A percentile compares a stretch with the other conserved stretches of the same genome.
These are phyloP conservation scores for Penicillium turbatum DNA, from an alignment of 495 filamentous ascomycete genomes.

Conservation along the genomic window DNA sequence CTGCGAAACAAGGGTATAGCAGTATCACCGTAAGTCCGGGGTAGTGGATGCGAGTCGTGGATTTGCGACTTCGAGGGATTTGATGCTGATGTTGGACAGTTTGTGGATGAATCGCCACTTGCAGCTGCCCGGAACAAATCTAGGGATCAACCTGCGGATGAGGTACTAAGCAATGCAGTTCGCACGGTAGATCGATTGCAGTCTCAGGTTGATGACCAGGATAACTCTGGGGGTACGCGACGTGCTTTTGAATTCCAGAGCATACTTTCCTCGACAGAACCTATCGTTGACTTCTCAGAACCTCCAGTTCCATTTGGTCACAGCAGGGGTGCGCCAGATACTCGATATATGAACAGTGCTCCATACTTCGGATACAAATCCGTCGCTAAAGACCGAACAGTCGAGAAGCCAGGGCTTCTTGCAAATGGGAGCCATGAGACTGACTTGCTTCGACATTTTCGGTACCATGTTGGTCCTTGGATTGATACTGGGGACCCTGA, in stretches of 20 bases:
- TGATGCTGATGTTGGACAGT: conserved; percentile 13
- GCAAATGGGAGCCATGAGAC: conserved; percentile 18
- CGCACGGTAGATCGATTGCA: background rate
- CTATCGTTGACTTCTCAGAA: background rate
- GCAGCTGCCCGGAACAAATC: background rate
- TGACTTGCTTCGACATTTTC: conserved; percentile 24
- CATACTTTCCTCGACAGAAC: conserved; percentile 4
- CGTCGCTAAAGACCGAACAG: background rate
- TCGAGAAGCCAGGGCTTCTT: background rate
- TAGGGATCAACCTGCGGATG: background rate
- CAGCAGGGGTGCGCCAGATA: background rate
- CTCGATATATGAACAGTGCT: background rate
- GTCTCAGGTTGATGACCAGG: background rate
- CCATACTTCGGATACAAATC: background rate
- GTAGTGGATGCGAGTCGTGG: background rate
- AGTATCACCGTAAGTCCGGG: conserved; percentile 19
- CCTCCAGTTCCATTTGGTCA: conserved; percentile 2
- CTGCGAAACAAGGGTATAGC: conserved; percentile 12
- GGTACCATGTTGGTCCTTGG: conserved; percentile 26
- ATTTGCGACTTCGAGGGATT: background rate
- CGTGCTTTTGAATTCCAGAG: conserved; percentile 11
- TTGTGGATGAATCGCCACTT: conserved; percentile 24
- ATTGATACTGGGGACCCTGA: conserved; percentile 25
- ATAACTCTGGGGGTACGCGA: background rate
- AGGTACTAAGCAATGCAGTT: background rate